Evolutionary conservation across 192 early-diverging fungal genomes (phyloP).

Genomic region (Backusella mclennaniae): DNA sequence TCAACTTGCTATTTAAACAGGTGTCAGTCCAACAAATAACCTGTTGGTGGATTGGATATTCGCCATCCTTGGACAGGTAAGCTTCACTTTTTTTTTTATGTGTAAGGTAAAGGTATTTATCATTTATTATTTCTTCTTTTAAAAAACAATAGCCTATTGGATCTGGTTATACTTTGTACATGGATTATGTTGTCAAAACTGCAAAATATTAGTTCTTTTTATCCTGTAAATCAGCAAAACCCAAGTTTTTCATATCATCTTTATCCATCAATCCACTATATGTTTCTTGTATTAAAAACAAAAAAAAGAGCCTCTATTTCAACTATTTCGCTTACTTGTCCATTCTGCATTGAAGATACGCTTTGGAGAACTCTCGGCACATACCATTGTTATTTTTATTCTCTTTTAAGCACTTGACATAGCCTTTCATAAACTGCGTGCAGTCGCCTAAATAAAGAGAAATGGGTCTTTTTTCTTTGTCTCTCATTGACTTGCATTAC

Average conservation of each 20-base stretch:
- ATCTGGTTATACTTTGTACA: conserved; percentile 33
- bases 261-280: conserved; percentile 64
- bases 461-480: neutral
- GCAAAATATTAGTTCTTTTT: conserved; percentile 17
- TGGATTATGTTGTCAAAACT: conserved; percentile 31
- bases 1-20: conserved; percentile 3
- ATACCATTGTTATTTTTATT: conserved; percentile 67
- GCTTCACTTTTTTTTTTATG: neutral
- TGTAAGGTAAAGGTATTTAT: neutral
- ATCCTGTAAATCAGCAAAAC: conserved; percentile 53
- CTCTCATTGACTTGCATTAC: conserved; percentile 25
- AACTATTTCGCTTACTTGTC: conserved; percentile 57
- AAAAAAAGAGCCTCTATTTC: neutral
- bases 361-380: conserved; percentile 73
- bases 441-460: conserved; percentile 65
- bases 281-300: neutral
- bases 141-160: conserved; percentile 16
- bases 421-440: conserved; percentile 72
- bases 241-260: conserved; percentile 67
- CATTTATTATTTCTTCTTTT: neutral
- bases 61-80: conserved; percentile 30
- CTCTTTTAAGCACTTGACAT: conserved; percentile 74
- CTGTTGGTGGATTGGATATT: conserved; percentile 30
- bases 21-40: conserved; percentile 37
- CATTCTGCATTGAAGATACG: conserved; percentile 91